phyloP scores from a whole-genome alignment of 2,329 filamentous ascomycete species.

The Alternaria longipes region DNA sequence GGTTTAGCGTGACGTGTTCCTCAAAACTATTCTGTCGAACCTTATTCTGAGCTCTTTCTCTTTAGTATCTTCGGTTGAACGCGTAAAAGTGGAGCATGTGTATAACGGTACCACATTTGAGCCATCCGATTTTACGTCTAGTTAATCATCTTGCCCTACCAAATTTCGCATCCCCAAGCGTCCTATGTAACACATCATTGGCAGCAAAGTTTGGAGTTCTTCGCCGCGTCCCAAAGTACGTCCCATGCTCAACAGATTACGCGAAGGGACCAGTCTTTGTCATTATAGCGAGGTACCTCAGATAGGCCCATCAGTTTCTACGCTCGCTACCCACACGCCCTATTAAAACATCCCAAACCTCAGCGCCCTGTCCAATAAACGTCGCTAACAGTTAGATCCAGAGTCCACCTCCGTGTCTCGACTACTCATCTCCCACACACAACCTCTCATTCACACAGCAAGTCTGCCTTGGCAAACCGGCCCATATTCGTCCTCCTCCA shows the following conservation, averaged over 20 bases:
- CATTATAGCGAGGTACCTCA: background rate
- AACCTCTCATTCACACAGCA: background rate
- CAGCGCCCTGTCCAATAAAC: background rate
- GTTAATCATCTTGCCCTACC: background rate
- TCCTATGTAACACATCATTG: background rate
- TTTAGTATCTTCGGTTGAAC: background rate
- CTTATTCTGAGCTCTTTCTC: too few species aligned
- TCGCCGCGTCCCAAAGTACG: background rate
- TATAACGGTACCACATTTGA: background rate
- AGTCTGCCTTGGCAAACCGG: slow-evolving; percentile 10
- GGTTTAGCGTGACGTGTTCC: too few species aligned
- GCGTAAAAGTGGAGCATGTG: background rate
- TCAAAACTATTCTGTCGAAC: too few species aligned
- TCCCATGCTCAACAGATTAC: background rate
- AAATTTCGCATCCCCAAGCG: background rate
- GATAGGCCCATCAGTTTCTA: background rate
- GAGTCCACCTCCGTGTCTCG: background rate
- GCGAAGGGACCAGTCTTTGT: background rate
- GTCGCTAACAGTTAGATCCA: too few species aligned
- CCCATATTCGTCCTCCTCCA: slow-evolving; percentile 32
- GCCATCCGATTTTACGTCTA: background rate
- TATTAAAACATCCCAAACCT: background rate
- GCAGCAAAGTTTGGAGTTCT: background rate
- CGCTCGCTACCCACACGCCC: background rate
- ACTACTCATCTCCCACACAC: too few species aligned